Conservation (phyloP, 768 basidiomycete species). For the Cystoderma amianthinum region DNA sequence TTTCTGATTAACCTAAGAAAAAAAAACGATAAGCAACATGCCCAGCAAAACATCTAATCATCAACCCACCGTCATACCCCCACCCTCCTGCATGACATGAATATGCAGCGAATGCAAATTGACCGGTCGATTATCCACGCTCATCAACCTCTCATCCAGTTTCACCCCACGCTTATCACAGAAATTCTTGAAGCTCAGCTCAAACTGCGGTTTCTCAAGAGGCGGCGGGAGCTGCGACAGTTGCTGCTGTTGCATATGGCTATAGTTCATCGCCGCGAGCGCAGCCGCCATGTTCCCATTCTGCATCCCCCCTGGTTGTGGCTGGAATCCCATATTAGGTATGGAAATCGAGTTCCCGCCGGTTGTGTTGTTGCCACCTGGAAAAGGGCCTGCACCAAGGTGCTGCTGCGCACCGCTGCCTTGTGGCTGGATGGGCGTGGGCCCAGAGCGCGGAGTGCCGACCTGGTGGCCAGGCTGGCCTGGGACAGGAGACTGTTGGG, state of each 20-base stretch:
- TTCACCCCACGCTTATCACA: conserved; percentile 32
- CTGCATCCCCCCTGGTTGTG: no score
- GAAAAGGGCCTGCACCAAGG: conserved; percentile 5
- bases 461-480: background rate
- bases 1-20: conserved; percentile 40
- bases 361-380: no score
- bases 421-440: background rate
- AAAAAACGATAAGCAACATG: conserved; percentile 7
- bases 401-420: background rate
- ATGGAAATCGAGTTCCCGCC: conserved; percentile 3
- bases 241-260: background rate
- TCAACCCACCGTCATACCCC: conserved; percentile 34
- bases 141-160: conserved; percentile 32
- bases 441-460: background rate
- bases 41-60: background rate
- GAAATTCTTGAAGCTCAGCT: conserved; percentile 41
- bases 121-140: conserved; percentile 47
- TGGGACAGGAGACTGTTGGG: background rate
- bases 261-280: background rate
- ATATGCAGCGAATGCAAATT: conserved; percentile 55
- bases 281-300: conserved; percentile 4
- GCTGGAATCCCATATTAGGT: background rate
- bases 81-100: conserved; percentile 54
- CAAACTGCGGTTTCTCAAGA: conserved; percentile 47
- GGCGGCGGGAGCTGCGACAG: conserved; percentile 29